Base-by-base conservation (phyloP, 148 eudicot genomes). In the Salicornia ramosissima region DNA sequence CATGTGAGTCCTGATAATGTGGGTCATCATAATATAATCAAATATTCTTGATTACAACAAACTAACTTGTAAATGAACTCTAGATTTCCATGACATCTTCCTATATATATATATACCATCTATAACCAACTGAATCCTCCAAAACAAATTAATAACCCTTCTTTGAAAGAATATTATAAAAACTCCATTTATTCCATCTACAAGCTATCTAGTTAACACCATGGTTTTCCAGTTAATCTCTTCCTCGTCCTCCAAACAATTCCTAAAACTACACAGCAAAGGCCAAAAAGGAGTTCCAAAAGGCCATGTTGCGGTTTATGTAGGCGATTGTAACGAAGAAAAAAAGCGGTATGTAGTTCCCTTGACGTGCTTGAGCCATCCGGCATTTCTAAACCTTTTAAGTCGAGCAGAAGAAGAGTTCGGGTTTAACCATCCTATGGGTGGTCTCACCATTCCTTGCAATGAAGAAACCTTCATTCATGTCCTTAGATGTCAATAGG, bases 381-480 rank as follows among this genome's bases (percentile, higher is more conserved):
- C 86, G 19, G 80, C 77, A 31, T 88, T 88, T 40, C 86, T 78
- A 66, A 61, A 80, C 29, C 57, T 85, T 74, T 68, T 85, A 2
- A 69, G 49, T 19, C 65, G 29, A 16, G 84, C 86, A 16, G 87
- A 83, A 73, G 86, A 88, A 60, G 86, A 85, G 50, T 88, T 79
- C 6, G 89, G 89, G 4, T 88, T 75, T 61, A 71, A 82, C 47
- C 89, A 83, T 79, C 92, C 89, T 1, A 83, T 77, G 86, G 89
- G 89, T 4, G 83, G 87, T 52, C 84, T 87, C 13, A 87, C 91
- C 31, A 77, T 87, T 53, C 85, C 88, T 11, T 82, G 86, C 64
- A 70, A 61, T 14, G 83, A 84, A 47, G 67, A 81, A 33, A 58
- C 70, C 11, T 84, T 84, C 65, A 40, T 65, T 1, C 46, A 69